These are phyloP conservation scores for Puccinia coronata DNA, from an alignment of 1,284 basidiomycete species.

Conservation along the genomic window DNA sequence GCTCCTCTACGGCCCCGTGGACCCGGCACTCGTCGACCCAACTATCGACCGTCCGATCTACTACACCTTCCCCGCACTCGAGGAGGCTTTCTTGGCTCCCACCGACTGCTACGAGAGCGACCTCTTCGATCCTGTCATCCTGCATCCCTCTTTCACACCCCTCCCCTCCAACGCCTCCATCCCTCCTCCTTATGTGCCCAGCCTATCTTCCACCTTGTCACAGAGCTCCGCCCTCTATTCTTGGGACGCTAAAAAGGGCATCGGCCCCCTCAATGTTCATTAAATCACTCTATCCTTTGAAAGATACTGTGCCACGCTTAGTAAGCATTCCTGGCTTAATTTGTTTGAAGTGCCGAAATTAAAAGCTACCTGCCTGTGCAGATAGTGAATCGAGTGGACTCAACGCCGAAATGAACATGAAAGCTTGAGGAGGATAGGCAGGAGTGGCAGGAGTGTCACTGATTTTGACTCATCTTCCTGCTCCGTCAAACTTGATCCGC, in stretches of 20 bases:
- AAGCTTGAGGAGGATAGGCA: no score
- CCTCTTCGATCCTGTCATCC: constrained; percentile 20
- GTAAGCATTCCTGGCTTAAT: no score
- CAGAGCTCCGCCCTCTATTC: neutral
- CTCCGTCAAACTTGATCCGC: no score
- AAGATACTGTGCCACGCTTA: neutral
- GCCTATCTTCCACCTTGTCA: neutral
- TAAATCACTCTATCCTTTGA: neutral
- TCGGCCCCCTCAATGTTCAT: neutral
- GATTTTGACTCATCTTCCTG: no score
- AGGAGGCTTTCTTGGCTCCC: constrained; percentile 1
- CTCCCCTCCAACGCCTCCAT: neutral
- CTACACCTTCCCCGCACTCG: constrained; percentile 16
- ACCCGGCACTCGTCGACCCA: constrained; percentile 15
- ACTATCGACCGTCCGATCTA: constrained; percentile 7
- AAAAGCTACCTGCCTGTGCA: no score
- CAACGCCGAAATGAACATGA: neutral
- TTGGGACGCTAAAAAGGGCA: constrained; percentile 13
- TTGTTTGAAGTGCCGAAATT: no score
- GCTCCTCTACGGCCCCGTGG: constrained; percentile 8
- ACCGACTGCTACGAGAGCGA: neutral
- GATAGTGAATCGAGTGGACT: neutral
- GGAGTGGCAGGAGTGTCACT: no score
- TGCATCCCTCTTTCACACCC: neutral
- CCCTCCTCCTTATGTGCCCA: neutral